These are phyloP conservation scores for Eimeria praecox DNA, from an alignment of 169 alveolate genomes.

Conservation along the genomic window DNA sequence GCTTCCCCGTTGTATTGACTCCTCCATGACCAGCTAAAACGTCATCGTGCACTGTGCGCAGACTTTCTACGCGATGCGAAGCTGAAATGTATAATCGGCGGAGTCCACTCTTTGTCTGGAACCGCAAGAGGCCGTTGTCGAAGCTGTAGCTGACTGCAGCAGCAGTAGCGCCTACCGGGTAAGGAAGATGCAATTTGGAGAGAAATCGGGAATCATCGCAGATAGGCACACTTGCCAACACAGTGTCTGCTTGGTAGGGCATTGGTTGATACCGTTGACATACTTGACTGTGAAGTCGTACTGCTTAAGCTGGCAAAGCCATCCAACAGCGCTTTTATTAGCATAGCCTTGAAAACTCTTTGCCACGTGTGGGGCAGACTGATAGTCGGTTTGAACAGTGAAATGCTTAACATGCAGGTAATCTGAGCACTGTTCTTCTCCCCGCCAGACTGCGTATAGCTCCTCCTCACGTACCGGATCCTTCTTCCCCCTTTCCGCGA, in stretches of 20 bases:
- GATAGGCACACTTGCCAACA: background rate
- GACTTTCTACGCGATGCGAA: background rate
- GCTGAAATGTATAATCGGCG: background rate
- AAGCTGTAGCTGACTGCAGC: background rate
- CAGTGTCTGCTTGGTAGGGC: background rate
- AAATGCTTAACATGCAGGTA: background rate
- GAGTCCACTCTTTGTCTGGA: background rate
- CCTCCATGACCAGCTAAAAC: background rate
- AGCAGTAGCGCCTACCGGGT: background rate
- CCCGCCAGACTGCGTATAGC: background rate
- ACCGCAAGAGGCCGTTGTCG: background rate
- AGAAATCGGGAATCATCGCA: background rate
- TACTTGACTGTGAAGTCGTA: background rate
- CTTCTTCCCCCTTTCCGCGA: background rate
- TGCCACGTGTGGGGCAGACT: background rate
- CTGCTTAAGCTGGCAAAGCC: background rate
- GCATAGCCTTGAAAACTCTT: background rate
- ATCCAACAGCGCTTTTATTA: background rate
- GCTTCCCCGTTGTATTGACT: background rate
- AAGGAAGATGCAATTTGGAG: background rate
- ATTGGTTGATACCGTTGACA: background rate
- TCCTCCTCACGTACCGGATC: background rate
- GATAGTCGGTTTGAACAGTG: background rate
- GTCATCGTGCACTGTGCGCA: background rate
- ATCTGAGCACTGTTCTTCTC: background rate